Percentiles rank a stretch among this genome's conserved stretches.
phyloP scores from a whole-genome alignment of 768 basidiomycete species.

The Podaxis sp. region DNA sequence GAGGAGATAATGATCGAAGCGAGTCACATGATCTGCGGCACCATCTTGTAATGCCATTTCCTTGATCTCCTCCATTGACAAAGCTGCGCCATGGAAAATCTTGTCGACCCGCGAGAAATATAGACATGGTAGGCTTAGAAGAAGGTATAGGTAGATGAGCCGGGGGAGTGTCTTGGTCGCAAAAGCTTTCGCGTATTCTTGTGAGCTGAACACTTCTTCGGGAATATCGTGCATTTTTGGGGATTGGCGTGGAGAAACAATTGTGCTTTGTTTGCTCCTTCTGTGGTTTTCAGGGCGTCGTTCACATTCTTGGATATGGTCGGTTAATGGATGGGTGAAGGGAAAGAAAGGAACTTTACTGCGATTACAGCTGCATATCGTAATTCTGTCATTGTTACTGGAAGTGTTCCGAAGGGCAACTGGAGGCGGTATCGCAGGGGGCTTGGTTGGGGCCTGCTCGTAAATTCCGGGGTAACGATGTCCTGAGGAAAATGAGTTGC shows the following conservation, averaged over 20 bases:
- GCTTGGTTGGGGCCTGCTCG: too few species aligned
- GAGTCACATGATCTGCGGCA: neutral
- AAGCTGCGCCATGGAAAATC: constrained; percentile 61
- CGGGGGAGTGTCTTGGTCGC: constrained; percentile 23
- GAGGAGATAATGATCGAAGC: neutral
- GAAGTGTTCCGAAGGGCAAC: too few species aligned
- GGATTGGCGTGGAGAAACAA: neutral
- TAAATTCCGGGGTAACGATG: too few species aligned
- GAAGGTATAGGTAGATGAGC: constrained; percentile 29
- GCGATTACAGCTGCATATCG: too few species aligned
- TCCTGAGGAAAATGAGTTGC: too few species aligned
- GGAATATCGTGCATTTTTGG: neutral
- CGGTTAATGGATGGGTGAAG: too few species aligned
- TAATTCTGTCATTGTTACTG: too few species aligned
- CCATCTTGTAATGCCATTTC: constrained; percentile 32
- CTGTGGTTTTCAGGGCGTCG: neutral
- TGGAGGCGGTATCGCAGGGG: too few species aligned
- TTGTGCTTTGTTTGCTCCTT: neutral
- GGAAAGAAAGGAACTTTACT: too few species aligned
- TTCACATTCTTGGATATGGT: too few species aligned
- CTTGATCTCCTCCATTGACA: constrained; percentile 56
- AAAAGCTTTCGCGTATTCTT: neutral
- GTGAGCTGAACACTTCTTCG: neutral
- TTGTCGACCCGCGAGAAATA: constrained; percentile 67
- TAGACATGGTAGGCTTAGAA: constrained; percentile 57